Percentiles rank a stretch among this genome's conserved stretches.
These are phyloP conservation scores for Pilaira anomala DNA, from an alignment of 192 early-diverging fungal genomes.

Conservation along the genomic window DNA sequence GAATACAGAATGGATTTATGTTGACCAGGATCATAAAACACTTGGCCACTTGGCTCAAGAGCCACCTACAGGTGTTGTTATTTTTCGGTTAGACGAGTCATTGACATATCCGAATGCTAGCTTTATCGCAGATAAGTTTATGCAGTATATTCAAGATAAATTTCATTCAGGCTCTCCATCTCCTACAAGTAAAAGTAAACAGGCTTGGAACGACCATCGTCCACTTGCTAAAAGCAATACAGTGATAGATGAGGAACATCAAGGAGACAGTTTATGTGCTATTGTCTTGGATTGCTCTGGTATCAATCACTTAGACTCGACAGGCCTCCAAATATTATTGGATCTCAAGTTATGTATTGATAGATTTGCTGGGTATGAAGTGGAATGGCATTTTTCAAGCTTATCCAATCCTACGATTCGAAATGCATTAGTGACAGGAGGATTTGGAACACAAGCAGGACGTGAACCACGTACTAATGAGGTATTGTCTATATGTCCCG, in stretches of 20 bases:
- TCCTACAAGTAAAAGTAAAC: constrained; percentile 16
- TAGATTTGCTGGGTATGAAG: constrained; percentile 17
- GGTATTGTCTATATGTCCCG: constrained; percentile 16
- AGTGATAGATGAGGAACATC: background rate
- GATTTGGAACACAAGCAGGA: constrained; percentile 23
- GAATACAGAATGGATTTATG: constrained; percentile 25
- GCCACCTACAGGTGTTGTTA: constrained; percentile 29
- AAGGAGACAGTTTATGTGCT: constrained; percentile 11
- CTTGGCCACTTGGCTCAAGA: constrained; percentile 16
- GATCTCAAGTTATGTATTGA: constrained; percentile 7
- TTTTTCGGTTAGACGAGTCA: constrained; percentile 30
- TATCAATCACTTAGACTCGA: constrained; percentile 22
- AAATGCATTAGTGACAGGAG: constrained; percentile 12
- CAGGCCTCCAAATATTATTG: constrained; percentile 19
- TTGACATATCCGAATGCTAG: constrained; percentile 31
- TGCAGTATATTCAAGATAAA: constrained; percentile 23
- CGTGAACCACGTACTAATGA: constrained; percentile 20
- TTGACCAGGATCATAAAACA: constrained; percentile 16
- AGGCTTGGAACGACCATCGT: constrained; percentile 28
- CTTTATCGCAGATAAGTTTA: constrained; percentile 30
- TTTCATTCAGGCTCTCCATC: constrained; percentile 11
- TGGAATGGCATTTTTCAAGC: constrained; percentile 30
- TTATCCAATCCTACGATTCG: constrained; percentile 9
- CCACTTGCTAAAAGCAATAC: background rate
- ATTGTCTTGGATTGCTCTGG: constrained; percentile 28